Evolutionary conservation across 2,329 filamentous ascomycete species (phyloP).

Genomic region (Trichoderma aggressivum): DNA sequence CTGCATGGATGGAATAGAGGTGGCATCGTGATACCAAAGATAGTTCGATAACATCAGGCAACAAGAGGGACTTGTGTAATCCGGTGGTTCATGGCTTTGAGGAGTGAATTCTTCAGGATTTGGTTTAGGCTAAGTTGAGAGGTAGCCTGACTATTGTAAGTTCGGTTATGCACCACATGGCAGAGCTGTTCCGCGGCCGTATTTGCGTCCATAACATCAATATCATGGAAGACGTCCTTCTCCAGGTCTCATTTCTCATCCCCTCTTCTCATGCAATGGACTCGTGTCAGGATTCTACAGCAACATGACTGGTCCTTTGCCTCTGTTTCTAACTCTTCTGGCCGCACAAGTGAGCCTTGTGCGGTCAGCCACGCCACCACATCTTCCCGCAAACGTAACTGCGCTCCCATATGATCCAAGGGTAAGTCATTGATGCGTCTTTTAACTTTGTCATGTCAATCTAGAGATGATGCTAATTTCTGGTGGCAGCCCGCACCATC

Average conservation of each 20-base stretch:
- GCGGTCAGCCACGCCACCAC: not conserved
- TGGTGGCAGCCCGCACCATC: not conserved
- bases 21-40: not conserved
- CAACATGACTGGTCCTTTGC: not conserved
- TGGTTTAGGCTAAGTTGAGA: not conserved
- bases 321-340: not conserved
- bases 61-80: not conserved
- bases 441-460: rapidly evolving
- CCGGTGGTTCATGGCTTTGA: not conserved
- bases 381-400: not conserved
- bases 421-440: not conserved
- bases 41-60: not conserved
- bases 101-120: not conserved
- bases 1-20: not conserved
- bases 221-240: not conserved
- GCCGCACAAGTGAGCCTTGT: not conserved
- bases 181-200: not conserved
- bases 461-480: not conserved
- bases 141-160: not conserved
- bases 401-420: not conserved
- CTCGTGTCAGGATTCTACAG: not conserved
- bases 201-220: not conserved
- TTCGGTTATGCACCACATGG: not conserved
- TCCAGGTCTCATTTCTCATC: not conserved
- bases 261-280: not conserved